Evolutionary conservation across 2,329 filamentous ascomycete species (phyloP).

Genomic region (Hypoxylon sp.): DNA sequence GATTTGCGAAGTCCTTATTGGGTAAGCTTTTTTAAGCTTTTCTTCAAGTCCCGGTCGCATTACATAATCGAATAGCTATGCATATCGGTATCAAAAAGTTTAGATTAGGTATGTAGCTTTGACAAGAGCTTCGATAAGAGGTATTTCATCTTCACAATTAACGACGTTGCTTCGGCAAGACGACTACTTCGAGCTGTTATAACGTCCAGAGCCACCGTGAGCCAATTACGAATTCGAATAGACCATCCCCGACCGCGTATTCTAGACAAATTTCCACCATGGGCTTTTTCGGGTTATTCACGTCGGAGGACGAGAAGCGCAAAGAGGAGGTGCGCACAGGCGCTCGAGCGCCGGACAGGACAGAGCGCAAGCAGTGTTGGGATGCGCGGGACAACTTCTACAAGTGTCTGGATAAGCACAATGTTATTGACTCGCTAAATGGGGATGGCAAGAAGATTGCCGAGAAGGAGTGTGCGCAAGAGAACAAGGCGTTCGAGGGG

Average conservation of each 20-base stretch:
- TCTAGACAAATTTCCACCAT: slow-evolving; percentile 53
- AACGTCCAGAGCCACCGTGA: no score
- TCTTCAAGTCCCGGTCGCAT: slow-evolving; percentile 5
- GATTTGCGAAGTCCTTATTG: slow-evolving; percentile 1
- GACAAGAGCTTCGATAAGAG: slow-evolving; percentile 29
- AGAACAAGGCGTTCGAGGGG: slow-evolving; percentile 79
- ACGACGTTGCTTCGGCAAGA: slow-evolving; percentile 15
- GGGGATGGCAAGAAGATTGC: slow-evolving; percentile 68
- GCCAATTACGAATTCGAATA: not conserved
- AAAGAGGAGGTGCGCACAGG: slow-evolving; percentile 70
- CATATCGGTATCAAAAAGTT: slow-evolving; percentile 14
- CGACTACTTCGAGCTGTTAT: not conserved
- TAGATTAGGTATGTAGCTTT: slow-evolving; percentile 12
- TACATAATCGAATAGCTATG: slow-evolving; percentile 29
- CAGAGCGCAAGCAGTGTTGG: slow-evolving; percentile 88
- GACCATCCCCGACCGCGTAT: not conserved
- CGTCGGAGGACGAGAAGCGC: slow-evolving; percentile 62
- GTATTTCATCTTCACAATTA: slow-evolving; percentile 15
- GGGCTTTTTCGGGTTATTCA: slow-evolving; percentile 65
- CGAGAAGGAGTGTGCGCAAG: slow-evolving; percentile 70
- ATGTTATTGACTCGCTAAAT: slow-evolving; percentile 81
- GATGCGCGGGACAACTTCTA: slow-evolving; percentile 91
- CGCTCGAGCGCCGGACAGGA: slow-evolving; percentile 84
- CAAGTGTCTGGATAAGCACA: slow-evolving; percentile 84
- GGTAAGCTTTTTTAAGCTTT: slow-evolving; percentile 1